Evolutionary conservation across 2,329 filamentous ascomycete genomes (phyloP), one percentile per base, ranked within the genome.

Genomic region (Neofusicoccum umdonicola): DNA sequence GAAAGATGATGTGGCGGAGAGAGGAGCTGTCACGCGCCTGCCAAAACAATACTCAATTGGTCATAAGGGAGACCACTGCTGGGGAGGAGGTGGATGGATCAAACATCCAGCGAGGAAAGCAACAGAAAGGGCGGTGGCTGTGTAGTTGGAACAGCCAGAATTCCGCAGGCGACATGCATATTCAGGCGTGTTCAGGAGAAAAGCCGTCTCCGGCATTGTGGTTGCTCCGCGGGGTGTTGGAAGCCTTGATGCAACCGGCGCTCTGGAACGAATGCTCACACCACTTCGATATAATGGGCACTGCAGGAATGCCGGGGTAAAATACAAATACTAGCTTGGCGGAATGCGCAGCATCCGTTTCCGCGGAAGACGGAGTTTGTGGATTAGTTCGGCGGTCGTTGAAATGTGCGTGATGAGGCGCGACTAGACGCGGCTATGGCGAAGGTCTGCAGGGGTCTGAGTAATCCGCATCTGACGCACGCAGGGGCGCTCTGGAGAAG

Each of bases 1-100:
- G 92, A 90, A 71, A 88, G 92, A 79, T 88, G 83, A 84, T 65
- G 41, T n/a, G 22, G 3, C n/a, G 12, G 15, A 7, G 3, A 9
- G n/a, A 37, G 13, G 56, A 37, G 6, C 2, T 11, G 7, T 34
- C 17, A 39, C 11, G 31, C 42, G 34, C 42, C 47, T 8, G 15
- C 19, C 13, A 37, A 47, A 60, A 13, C 22, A 22, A 22, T 37
- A 15, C 6, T 19, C 8, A 22, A 9, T 12, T 45, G 27, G 15
- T 48, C 31, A 47, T 13, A 15, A 11, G n/a, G n/a, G 17, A n/a
- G 27, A 22, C 31, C 12, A 8, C 15, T 37, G 4, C 42, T 48
- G 42, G 56, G 17, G 31, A 37, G 31, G 31, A 35, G 37, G 7
- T 39, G n/a, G 22, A 44, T 27, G 39, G 13, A 5, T 19, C 27